Evolutionary conservation across 148 eudicot genomes (phyloP).

Genomic region (Pouteria glomerata): DNA sequence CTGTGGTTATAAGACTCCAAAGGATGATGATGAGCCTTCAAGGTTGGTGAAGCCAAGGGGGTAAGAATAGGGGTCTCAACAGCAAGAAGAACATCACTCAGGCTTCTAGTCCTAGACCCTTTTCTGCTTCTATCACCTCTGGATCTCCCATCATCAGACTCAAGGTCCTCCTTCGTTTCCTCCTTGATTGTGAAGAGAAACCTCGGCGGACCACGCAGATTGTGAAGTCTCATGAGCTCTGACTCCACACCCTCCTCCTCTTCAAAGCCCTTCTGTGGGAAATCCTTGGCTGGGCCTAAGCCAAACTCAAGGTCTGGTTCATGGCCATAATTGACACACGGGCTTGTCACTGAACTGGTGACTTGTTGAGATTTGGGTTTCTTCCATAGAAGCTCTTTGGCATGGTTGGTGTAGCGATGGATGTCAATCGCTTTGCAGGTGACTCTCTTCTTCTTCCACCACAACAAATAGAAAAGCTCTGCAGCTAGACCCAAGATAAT

Average conservation of each 20-base stretch:
- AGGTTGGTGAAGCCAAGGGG: constrained; percentile 47
- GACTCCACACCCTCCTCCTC: constrained; percentile 50
- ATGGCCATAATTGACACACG: constrained; percentile 13
- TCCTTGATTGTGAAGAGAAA: constrained; percentile 84
- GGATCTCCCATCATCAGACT: constrained; percentile 33
- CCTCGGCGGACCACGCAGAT: constrained; percentile 71
- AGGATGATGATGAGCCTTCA: constrained; percentile 23
- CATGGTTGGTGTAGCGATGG: constrained; percentile 26
- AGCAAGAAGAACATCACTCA: constrained; percentile 51
- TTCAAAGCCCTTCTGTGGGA: constrained; percentile 27
- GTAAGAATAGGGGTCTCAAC: constrained; percentile 45
- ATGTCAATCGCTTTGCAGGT: constrained; percentile 30
- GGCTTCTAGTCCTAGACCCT: constrained; percentile 60
- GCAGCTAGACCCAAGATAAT: constrained; percentile 55
- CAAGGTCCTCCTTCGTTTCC: constrained; percentile 81
- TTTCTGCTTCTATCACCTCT: constrained; percentile 32
- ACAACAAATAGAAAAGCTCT: constrained; percentile 66
- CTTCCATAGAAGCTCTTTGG: constrained; percentile 48
- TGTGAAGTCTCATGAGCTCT: constrained; percentile 64
- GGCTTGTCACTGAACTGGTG: constrained; percentile 16
- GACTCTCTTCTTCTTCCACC: constrained; percentile 55
- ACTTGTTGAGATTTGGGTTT: constrained; percentile 22
- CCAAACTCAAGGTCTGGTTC: constrained; percentile 42
- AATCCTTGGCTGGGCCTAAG: constrained; percentile 31
- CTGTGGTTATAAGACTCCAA: constrained; percentile 25